Percentiles rank a stretch among this genome's conserved stretches.
These are phyloP conservation scores for Akanthomyces dipterigenus DNA, from an alignment of 2,329 filamentous ascomycete species.

Conservation along the genomic window DNA sequence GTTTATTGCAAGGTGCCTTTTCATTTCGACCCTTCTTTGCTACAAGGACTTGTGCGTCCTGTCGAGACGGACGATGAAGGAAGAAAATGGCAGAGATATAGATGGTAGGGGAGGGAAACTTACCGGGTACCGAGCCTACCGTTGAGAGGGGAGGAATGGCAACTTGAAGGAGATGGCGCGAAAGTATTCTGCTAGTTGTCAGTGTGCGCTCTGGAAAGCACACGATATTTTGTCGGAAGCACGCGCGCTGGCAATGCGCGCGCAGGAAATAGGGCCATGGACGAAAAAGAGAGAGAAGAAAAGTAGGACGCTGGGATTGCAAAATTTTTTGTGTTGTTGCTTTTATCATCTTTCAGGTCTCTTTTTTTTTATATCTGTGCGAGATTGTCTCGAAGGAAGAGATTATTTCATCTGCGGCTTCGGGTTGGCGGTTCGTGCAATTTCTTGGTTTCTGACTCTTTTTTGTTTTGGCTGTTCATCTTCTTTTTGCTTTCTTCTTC, in stretches of 20 bases:
- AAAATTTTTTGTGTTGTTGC: background rate
- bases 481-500: conserved; percentile 4
- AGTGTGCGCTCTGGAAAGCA: conserved; percentile 3
- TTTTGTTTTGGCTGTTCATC: conserved; percentile 3
- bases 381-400: conserved; percentile 4
- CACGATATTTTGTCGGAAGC: background rate
- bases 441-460: background rate
- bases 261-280: background rate
- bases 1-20: background rate
- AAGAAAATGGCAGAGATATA: background rate
- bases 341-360: conserved; percentile 3
- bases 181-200: background rate
- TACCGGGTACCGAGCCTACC: background rate
- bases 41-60: background rate
- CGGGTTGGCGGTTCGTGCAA: conserved; percentile 9
- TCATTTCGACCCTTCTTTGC: background rate
- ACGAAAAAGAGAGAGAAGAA: background rate
- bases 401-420: background rate
- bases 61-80: background rate
- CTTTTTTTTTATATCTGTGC: conserved; percentile 11
- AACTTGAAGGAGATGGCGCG: background rate
- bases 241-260: background rate
- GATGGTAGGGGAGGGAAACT: background rate
- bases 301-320: background rate
- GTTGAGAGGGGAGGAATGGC: background rate